These are phyloP conservation scores for Silene latifolia DNA, from an alignment of 148 eudicot genomes.

Conservation along the genomic window DNA sequence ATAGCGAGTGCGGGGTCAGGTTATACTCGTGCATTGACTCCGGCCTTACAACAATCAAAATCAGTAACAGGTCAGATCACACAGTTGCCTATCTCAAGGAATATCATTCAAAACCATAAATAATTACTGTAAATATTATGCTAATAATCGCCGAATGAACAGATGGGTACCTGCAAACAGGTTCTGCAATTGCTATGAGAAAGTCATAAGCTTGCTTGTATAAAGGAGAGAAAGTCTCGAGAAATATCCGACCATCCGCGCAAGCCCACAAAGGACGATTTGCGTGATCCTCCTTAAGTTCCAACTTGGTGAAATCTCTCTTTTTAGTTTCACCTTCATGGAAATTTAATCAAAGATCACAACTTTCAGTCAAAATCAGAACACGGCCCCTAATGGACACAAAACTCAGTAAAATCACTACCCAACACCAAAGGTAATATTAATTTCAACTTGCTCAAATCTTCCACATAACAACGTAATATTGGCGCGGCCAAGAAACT, in stretches of 20 bases:
- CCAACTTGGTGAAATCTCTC: slow-evolving; percentile 83
- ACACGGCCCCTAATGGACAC: not conserved
- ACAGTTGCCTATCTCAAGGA: not conserved
- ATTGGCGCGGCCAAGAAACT: no score
- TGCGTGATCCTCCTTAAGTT: slow-evolving; percentile 80
- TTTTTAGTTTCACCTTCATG: slow-evolving; percentile 48
- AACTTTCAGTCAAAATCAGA: slow-evolving; percentile 19
- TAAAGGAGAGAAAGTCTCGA: slow-evolving; percentile 86
- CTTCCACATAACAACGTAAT: not conserved
- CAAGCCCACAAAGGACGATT: slow-evolving; percentile 99
- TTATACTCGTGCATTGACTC: slow-evolving; percentile 93
- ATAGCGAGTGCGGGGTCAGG: slow-evolving; percentile 92
- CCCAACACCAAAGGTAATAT: not conserved
- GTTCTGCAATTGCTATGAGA: slow-evolving; percentile 96
- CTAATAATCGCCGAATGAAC: no score
- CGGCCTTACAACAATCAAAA: slow-evolving; percentile 34
- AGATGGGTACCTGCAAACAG: slow-evolving; percentile 79
- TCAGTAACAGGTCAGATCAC: not conserved
- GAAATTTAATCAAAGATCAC: slow-evolving; percentile 6
- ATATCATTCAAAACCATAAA: not conserved
- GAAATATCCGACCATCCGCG: slow-evolving; percentile 94
- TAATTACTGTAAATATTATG: no score
- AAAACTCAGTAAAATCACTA: not conserved
- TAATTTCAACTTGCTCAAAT: not conserved
- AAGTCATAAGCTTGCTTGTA: slow-evolving; percentile 99